Base-by-base conservation (phyloP, 108 stramenopile species). In the Schizochytrium sp. region DNA sequence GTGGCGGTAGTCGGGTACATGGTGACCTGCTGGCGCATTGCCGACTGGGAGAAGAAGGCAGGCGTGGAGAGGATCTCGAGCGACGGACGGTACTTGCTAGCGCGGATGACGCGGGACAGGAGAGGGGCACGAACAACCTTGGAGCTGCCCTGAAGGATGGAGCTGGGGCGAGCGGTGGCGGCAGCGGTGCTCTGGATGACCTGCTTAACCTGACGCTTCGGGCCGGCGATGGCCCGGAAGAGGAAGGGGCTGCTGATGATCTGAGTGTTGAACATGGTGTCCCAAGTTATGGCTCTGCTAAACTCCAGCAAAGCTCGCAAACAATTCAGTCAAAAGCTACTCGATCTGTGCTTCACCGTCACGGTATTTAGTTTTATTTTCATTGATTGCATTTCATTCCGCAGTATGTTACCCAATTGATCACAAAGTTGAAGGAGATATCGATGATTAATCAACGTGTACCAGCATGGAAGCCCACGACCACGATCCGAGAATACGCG, bases 11-110 rank as follows among this genome's bases (percentile, higher is more conserved):
- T 69, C 12, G 76, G 76, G 76, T 83, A 83, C 15, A n/a, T 83
- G 50, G 53, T 55, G 8, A 55, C 53, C 76, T 83, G 50, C 50
- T 55, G 53, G 76, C 76, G 76, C 19, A 83, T 49, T 3, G 76
- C 8, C 10, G 76, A 83, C 45, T 17, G 8, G 47, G 76, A 47
- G 3, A 83, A 83, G 28, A 83, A 83, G 76, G 50, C 53, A n/a
- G 76, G 76, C 50, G 76, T 83, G 7, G 76, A 83, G 76, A 83
- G 76, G 50, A n/a, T 5, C 76, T 83, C 76, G 53, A 83, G 47
- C 50, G 50, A 83, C n/a, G 76, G 76, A 8, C 76, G 76, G 76
- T 55, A 83, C 47, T 55, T 55, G 76, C 50, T 83, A 17, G 76
- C 50, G 50, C 53, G 47, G 53, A 83, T 55, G 76, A 83, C 53